phyloP scores from a whole-genome alignment of 2,329 filamentous ascomycete genomes.

The Nemania abortiva region DNA sequence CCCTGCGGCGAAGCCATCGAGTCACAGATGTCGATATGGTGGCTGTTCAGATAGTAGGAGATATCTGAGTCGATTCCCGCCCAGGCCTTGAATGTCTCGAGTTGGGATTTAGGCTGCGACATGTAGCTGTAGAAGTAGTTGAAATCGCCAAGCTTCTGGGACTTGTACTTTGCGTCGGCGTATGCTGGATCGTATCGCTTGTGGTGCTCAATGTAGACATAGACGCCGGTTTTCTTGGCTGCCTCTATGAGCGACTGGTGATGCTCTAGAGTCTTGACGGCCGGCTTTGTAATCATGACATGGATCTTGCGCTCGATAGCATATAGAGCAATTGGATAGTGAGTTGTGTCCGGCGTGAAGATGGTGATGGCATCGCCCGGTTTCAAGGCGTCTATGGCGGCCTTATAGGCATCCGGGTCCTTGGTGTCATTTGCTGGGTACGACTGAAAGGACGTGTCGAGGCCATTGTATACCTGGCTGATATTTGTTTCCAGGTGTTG shows the following conservation, averaged over 20 bases:
- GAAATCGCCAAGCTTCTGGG: slow-evolving; percentile 86
- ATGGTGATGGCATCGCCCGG: slow-evolving; percentile 92
- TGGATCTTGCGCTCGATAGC: slow-evolving; percentile 90
- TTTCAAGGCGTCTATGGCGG: slow-evolving; percentile 84
- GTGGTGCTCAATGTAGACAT: slow-evolving; percentile 95
- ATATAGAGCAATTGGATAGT: slow-evolving; percentile 92
- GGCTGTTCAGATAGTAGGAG: slow-evolving; percentile 94
- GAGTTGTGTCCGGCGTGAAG: slow-evolving; percentile 94
- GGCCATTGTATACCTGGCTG: slow-evolving; percentile 84
- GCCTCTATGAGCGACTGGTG: slow-evolving; percentile 82
- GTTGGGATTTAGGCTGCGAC: slow-evolving; percentile 90
- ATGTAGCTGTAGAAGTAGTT: slow-evolving; percentile 99
- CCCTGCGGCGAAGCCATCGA: slow-evolving; percentile 83
- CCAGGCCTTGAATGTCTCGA: slow-evolving; percentile 96
- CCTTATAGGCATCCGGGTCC: slow-evolving; percentile 87
- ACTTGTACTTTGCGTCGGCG: slow-evolving; percentile 84
- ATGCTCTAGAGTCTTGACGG: slow-evolving; percentile 84
- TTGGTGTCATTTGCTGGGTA: slow-evolving; percentile 79
- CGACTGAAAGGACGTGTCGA: slow-evolving; percentile 88
- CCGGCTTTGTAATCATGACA: slow-evolving; percentile 94
- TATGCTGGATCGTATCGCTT: slow-evolving; percentile 96
- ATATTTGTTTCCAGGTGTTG: slow-evolving; percentile 91
- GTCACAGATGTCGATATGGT: slow-evolving; percentile 93
- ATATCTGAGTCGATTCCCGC: slow-evolving; percentile 93
- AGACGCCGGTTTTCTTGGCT: slow-evolving; percentile 80